Evolutionary conservation across 176 grass and related monocot genomes (phyloP), one percentile per base, ranked within the genome.

Genomic region (Avena atlantica): DNA sequence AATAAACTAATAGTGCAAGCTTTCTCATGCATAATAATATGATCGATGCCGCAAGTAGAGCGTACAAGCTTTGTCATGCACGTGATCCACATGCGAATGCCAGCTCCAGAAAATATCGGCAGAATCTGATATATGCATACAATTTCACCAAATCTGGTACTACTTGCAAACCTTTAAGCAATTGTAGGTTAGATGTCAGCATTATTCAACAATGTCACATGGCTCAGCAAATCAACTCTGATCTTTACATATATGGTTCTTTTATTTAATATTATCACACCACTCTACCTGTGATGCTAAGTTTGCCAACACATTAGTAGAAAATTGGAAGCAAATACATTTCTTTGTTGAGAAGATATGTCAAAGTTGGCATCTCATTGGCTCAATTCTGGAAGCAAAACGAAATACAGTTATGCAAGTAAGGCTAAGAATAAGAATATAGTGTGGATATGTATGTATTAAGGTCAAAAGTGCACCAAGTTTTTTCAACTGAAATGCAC

Each of bases 381-480:
- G 67, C 52, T 23, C 67, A 42, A 29, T 62, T 60, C 21, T 0
- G 17, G 71, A 86, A 78, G 72, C 71, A 82, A 86, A 78, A 78
- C n/a, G 42, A 90, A 78, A 82, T 86, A 2, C 70, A 82, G 47
- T 59, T 15, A 81, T 52, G 25, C 88, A 86, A 89, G 81, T 11
- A 84, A 84, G n/a, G 71, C n/a, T 14, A 50, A 74, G 55, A 88
- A 44, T 78, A 86, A 53, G 15, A 37, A 78, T 24, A 19, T 13
- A 44, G 44, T 27, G 4, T 65, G 60, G 60, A 63, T 25, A 44
- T n/a, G 27, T 64, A 55, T 10, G 51, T 10, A 67, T 68, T 15
- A 62, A 8, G 12, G 2, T 21, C 55, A 66, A 81, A 80, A 34
- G n/a, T 31, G 29, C 81, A 51, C 42, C 27, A 12, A 0, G 14